Base-by-base conservation (phyloP, 1,284 basidiomycete species). In the Ceratobasidium theobromae region DNA sequence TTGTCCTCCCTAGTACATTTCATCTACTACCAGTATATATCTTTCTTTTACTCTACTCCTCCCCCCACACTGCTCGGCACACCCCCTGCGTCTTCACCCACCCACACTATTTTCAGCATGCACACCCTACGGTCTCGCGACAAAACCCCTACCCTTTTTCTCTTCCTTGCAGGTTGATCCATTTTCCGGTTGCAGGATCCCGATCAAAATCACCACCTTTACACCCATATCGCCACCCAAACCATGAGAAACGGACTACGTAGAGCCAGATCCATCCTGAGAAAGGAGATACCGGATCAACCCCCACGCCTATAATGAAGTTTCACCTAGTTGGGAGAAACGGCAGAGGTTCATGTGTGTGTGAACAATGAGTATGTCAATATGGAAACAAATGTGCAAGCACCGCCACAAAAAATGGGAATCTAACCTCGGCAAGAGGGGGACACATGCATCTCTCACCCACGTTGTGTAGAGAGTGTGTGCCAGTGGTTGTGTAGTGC, bases 161-260 rank as follows among this genome's bases (percentile, higher is more conserved):
- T 57, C 54, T 5, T 57, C 54, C 25, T 41, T 28, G n/a, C n/a
- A 27, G 54, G 14, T 30, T 25, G 25, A 57, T 41, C 54, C 54
- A 57, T n/a, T 57, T 38, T 25, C 54, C 54, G 4, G 54, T 57
- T 12, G 23, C 54, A 1, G 54, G 54, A 30, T 57, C 54, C 3
- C 54, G 38, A 18, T 57, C 54, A 12, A 57, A 57, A 21, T 57
- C 54, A 8, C 54, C 54, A 38, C 45, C 54, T 32, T 45, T 41
- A 38, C 45, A 57, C 35, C 41, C 41, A 41, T 57, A 57, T 45
- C 54, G 21, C 54, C 54, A 57, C 33, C 45, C 54, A 38, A 57
- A 41, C 11, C 40, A 43, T 57, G 41, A 57, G 54, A 12, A 57
- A 27, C 23, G 54, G 54, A 12, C 40, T 57, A 25, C 54, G 54